Conservation (phyloP, 2,329 filamentous ascomycete genomes). For the Keithomyces neogunnii region DNA sequence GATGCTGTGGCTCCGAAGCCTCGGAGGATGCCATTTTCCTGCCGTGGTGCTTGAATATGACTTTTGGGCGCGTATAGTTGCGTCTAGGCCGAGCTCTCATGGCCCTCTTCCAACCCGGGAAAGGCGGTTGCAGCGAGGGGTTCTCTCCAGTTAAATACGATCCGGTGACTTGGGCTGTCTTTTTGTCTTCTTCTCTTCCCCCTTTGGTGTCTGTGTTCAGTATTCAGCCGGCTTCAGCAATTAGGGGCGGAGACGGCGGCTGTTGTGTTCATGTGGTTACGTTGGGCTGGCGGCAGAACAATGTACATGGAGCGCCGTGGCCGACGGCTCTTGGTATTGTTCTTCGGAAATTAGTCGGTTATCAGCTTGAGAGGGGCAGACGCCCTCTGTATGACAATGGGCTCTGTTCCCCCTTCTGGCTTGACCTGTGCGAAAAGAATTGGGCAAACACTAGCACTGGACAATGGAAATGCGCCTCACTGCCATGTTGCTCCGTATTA, state of each 20-base stretch:
- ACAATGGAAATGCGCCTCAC: no score
- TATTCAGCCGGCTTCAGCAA: background rate
- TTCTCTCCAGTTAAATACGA: constrained; percentile 2
- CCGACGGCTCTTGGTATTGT: constrained; percentile 4
- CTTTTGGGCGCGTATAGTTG: constrained; percentile 4
- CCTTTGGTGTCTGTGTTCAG: background rate
- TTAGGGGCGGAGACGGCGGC: background rate
- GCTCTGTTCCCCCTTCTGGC: no score
- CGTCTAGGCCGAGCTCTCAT: constrained; percentile 7
- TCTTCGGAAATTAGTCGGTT: constrained; percentile 15
- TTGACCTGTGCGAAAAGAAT: no score
- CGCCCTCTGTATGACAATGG: background rate
- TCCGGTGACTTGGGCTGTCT: background rate
- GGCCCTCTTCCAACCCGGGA: background rate
- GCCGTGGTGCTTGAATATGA: constrained; percentile 7
- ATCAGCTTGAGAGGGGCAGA: constrained; percentile 6
- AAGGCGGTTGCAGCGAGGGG: no score
- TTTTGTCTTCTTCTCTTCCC: background rate
- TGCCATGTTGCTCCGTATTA: no score
- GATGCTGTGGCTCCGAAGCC: background rate
- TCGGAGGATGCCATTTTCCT: constrained; percentile 7
- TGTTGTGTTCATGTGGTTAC: constrained; percentile 1
- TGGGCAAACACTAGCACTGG: no score
- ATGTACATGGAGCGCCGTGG: background rate
- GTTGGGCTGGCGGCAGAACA: constrained; percentile 1